Conservation (phyloP, 1,284 basidiomycete species). For the Termitomyces sp. region DNA sequence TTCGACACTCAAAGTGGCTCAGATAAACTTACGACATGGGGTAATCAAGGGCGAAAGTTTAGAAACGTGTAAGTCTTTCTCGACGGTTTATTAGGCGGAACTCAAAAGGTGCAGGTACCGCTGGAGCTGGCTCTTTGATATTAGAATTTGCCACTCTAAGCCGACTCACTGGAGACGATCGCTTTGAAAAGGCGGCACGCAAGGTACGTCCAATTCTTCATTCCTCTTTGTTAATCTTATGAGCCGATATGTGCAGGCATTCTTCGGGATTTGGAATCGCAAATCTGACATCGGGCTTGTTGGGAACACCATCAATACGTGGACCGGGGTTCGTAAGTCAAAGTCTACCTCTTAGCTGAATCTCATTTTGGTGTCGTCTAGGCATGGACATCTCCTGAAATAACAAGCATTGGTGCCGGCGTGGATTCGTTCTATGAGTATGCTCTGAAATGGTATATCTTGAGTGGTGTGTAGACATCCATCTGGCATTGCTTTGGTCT, state of each 20-base stretch:
- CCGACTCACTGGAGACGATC: conserved; percentile 79
- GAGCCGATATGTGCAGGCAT: conserved; percentile 44
- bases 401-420: conserved; percentile 84
- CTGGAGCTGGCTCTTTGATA: conserved; percentile 87
- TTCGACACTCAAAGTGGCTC: conserved; percentile 8
- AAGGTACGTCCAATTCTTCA: conserved; percentile 32
- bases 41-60: conserved; percentile 62
- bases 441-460: conserved; percentile 82
- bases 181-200: conserved; percentile 80
- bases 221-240: neutral
- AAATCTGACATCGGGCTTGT: conserved; percentile 78
- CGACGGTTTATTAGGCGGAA: neutral
- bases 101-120: conserved; percentile 55
- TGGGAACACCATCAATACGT: conserved; percentile 83
- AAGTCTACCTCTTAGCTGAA: neutral
- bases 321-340: conserved; percentile 58
- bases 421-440: conserved; percentile 95
- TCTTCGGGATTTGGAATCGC: conserved; percentile 89
- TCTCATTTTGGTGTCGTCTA: conserved; percentile 23
- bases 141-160: conserved; percentile 90
- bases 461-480: conserved; percentile 62
- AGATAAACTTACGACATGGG: conserved; percentile 77
- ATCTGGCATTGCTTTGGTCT: neutral
- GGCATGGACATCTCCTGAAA: conserved; percentile 69
- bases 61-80: conserved; percentile 63